Conservation (phyloP, 202 grass and related monocot genomes). For the Cymbopogon flexuosus region DNA sequence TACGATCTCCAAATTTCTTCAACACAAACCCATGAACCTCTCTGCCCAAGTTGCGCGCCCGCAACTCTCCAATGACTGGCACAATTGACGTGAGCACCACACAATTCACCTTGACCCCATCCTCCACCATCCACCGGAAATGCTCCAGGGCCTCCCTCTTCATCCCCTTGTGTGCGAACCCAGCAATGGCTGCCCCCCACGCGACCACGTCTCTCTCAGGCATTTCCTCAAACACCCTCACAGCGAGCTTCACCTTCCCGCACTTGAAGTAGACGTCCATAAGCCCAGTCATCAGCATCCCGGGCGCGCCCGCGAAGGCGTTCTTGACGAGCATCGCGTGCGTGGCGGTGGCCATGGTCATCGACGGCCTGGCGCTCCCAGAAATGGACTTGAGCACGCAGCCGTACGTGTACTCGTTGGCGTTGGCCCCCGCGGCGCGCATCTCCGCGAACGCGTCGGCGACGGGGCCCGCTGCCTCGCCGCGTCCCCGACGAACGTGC, state of each 20-base stretch:
- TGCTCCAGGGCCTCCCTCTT: slow-evolving; percentile 70
- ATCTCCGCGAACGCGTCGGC: slow-evolving; percentile 49
- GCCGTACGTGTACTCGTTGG: slow-evolving; percentile 75
- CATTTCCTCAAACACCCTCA: slow-evolving; percentile 88
- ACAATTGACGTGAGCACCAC: slow-evolving; percentile 62
- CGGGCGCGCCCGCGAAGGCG: slow-evolving; percentile 43
- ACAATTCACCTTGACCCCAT: slow-evolving; percentile 61
- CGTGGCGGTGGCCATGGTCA: slow-evolving; percentile 49
- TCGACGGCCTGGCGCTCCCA: slow-evolving; percentile 52
- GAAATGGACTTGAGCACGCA: slow-evolving; percentile 84
- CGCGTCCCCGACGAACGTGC: slow-evolving; percentile 43
- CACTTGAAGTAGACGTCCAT: slow-evolving; percentile 90
- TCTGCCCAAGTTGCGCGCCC: slow-evolving; percentile 51
- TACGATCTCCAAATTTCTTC: slow-evolving; percentile 57
- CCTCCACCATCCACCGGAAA: slow-evolving; percentile 70
- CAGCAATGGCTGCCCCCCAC: slow-evolving; percentile 69
- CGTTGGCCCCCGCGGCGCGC: slow-evolving; percentile 45
- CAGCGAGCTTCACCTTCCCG: slow-evolving; percentile 60
- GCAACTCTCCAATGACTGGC: slow-evolving; percentile 56
- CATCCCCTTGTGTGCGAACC: slow-evolving; percentile 73
- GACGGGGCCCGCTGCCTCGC: slow-evolving; percentile 41
- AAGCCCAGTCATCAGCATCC: slow-evolving; percentile 68
- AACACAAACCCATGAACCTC: slow-evolving; percentile 75
- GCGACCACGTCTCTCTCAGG: slow-evolving; percentile 65
- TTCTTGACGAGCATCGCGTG: slow-evolving; percentile 78